A percentile compares a stretch with the other conserved stretches of the same genome.
Evolutionary conservation across 768 basidiomycete genomes (phyloP).

Genomic region (Podaxis carcinomalis): DNA sequence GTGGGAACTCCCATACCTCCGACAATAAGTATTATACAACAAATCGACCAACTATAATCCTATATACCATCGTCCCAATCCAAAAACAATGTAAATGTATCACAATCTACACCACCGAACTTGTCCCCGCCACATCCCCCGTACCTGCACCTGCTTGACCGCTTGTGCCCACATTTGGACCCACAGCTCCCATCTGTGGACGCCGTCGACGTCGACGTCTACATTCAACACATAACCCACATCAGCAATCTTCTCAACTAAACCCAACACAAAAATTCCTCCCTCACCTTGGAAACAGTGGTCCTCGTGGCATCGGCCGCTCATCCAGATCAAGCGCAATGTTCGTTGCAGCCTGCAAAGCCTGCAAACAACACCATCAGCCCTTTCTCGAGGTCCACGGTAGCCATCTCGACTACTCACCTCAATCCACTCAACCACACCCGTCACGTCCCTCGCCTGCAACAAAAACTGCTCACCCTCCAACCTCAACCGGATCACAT

Average conservation of each 20-base stretch:
- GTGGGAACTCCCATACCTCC: slow-evolving; percentile 28
- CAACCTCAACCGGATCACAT: slow-evolving; percentile 87
- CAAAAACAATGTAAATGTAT: neutral
- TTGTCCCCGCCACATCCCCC: neutral
- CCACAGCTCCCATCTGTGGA: slow-evolving; percentile 4
- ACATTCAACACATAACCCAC: neutral
- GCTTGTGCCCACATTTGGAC: neutral
- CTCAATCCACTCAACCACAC: slow-evolving; percentile 96
- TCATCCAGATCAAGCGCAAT: slow-evolving; percentile 90
- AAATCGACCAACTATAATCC: neutral
- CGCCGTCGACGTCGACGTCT: slow-evolving; percentile 30
- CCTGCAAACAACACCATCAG: slow-evolving; percentile 34
- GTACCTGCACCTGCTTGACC: neutral
- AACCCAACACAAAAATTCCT: neutral
- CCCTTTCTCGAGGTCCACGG: neutral
- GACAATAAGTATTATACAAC: neutral
- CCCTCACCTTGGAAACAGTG: slow-evolving; percentile 73
- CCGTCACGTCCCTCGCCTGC: slow-evolving; percentile 78
- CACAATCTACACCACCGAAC: slow-evolving; percentile 5
- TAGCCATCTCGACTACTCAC: slow-evolving; percentile 32
- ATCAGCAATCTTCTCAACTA: neutral
- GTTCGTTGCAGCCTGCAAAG: slow-evolving; percentile 88
- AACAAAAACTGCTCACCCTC: slow-evolving; percentile 97
- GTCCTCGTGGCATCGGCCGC: slow-evolving; percentile 87
- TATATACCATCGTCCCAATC: neutral